Percentiles rank a stretch among this genome's conserved stretches.
phyloP scores from a whole-genome alignment of 2,329 filamentous ascomycete genomes.

The Epichloe glyceriae region DNA sequence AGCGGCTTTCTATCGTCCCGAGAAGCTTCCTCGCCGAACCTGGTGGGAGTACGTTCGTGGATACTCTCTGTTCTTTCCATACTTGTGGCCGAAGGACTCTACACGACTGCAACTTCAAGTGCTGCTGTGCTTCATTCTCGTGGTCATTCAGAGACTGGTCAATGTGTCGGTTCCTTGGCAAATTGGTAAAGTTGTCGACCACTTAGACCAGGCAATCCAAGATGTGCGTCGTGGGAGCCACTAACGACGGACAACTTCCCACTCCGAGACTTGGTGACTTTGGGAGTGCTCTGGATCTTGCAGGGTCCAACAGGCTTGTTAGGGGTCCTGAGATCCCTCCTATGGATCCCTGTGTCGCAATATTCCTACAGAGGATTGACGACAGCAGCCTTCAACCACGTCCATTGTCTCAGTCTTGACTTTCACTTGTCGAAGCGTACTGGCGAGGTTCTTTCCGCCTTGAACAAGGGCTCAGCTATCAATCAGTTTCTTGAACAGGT shows the following conservation, averaged over 20 bases:
- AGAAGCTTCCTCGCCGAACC: slow-evolving; percentile 70
- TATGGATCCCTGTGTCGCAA: slow-evolving; percentile 96
- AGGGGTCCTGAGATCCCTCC: slow-evolving; percentile 64
- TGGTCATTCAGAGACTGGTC: slow-evolving; percentile 68
- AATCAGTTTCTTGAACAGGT: slow-evolving; percentile 94
- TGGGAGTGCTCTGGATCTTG: slow-evolving; percentile 64
- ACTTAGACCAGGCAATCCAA: slow-evolving; percentile 43
- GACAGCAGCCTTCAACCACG: slow-evolving; percentile 92
- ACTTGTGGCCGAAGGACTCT: slow-evolving; percentile 86
- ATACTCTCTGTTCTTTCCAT: slow-evolving; percentile 90
- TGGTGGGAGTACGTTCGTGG: slow-evolving; percentile 96
- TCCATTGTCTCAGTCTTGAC: slow-evolving; percentile 86
- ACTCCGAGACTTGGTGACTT: slow-evolving; percentile 20
- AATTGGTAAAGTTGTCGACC: slow-evolving; percentile 66
- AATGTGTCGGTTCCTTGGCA: slow-evolving; percentile 79
- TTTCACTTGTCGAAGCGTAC: slow-evolving; percentile 96
- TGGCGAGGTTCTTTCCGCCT: slow-evolving; percentile 84
- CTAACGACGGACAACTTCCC: slow-evolving; percentile 23
- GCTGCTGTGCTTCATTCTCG: slow-evolving; percentile 66
- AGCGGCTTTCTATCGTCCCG: slow-evolving; percentile 78
- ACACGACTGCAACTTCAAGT: slow-evolving; percentile 62
- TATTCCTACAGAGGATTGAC: slow-evolving; percentile 93
- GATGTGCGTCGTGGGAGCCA: slow-evolving; percentile 29
- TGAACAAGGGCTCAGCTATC: slow-evolving; percentile 93
- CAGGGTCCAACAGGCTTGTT: slow-evolving; percentile 84